These are phyloP conservation scores for Microdochium paspali DNA, from an alignment of 2,329 filamentous ascomycete species.

Conservation along the genomic window DNA sequence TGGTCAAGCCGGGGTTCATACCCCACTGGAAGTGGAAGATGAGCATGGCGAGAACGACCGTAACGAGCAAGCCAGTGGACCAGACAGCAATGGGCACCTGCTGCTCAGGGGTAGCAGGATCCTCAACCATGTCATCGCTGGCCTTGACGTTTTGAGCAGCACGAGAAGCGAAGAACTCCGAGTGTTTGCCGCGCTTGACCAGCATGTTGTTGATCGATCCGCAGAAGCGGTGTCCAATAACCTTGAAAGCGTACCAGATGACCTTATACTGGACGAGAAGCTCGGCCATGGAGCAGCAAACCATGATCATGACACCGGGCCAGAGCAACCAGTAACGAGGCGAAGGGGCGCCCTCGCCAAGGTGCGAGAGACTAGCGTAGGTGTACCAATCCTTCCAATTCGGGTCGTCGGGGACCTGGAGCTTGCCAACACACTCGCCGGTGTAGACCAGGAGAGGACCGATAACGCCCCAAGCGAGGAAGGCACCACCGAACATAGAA, in stretches of 20 bases:
- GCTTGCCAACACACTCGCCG: constrained; percentile 32
- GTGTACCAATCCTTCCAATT: constrained; percentile 29
- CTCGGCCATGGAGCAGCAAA: constrained; percentile 28
- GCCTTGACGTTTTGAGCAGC: constrained; percentile 19
- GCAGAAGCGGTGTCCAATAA: constrained; percentile 35
- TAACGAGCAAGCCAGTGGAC: constrained; percentile 34
- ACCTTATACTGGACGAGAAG: constrained; percentile 28
- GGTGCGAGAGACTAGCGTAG: constrained; percentile 22
- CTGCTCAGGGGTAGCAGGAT: constrained; percentile 34
- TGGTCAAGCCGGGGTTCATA: constrained; percentile 45
- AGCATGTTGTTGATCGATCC: constrained; percentile 28
- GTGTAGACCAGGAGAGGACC: constrained; percentile 46
- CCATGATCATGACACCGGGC: constrained; percentile 31
- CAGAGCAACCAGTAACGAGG: constrained; percentile 31
- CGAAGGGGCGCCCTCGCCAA: constrained; percentile 21
- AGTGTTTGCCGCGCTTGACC: constrained; percentile 29
- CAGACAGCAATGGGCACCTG: constrained; percentile 45
- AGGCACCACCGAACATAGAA: constrained; percentile 45
- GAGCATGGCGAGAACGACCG: constrained; percentile 40
- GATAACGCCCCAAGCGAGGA: constrained; percentile 47
- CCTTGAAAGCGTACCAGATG: constrained; percentile 28
- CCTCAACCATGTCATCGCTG: constrained; percentile 33
- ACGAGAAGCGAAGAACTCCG: constrained; percentile 30
- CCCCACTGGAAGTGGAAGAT: constrained; percentile 41
- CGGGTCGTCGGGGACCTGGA: constrained; percentile 21